Conservation (phyloP, 2,329 filamentous ascomycete genomes). For the Sarocladium kiliense region DNA sequence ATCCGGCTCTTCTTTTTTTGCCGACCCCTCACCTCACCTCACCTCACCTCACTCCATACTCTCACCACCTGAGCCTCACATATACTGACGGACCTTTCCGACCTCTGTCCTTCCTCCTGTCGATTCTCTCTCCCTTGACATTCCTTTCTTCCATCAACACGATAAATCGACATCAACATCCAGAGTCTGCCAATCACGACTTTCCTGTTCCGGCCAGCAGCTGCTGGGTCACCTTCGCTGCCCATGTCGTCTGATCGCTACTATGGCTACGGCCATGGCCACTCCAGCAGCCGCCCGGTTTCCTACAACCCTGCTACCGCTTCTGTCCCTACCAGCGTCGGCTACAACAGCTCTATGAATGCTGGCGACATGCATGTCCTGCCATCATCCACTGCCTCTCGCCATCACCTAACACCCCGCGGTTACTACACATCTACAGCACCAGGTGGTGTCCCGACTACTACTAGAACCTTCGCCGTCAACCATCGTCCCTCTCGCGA, state of each 20-base stretch:
- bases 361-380: slow-evolving; percentile 50
- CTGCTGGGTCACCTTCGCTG: slow-evolving; percentile 14
- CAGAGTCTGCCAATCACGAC: no score
- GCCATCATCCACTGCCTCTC: slow-evolving; percentile 33
- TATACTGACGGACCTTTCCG: background rate
- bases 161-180: no score
- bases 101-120: background rate
- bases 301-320: slow-evolving; percentile 46
- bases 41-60: background rate
- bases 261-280: slow-evolving; percentile 28
- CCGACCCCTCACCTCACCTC: slow-evolving; percentile 5
- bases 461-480: slow-evolving; percentile 51
- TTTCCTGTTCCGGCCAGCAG: background rate
- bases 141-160: no score
- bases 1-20: background rate
- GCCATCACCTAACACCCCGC: slow-evolving; percentile 25
- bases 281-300: slow-evolving; percentile 36
- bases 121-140: slow-evolving; percentile 15
- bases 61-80: background rate
- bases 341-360: slow-evolving; percentile 45
- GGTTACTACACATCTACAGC: slow-evolving; percentile 28
- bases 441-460: slow-evolving; percentile 32
- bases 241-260: slow-evolving; percentile 46
- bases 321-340: slow-evolving; percentile 47
- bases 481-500: slow-evolving; percentile 38